Evolutionary conservation across 2,329 filamentous ascomycete genomes (phyloP).

Genomic region (Phoma sp.): DNA sequence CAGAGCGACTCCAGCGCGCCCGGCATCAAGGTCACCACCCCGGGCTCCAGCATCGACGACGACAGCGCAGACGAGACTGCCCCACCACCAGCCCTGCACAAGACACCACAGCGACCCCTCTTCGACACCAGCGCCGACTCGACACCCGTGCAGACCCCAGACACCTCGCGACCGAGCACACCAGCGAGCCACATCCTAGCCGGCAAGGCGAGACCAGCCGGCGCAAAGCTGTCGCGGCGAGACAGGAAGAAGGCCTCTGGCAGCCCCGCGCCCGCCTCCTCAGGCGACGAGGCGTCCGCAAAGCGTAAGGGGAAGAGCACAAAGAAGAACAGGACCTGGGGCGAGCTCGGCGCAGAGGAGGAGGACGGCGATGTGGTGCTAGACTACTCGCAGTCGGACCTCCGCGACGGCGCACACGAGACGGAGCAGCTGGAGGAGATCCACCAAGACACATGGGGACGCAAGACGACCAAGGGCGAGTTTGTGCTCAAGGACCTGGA

Average conservation of each 20-base stretch:
- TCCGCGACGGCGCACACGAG: conserved; percentile 55
- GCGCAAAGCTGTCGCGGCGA: conserved; percentile 78
- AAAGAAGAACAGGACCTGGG: conserved; percentile 93
- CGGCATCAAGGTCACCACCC: conserved; percentile 53
- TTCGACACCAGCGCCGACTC: conserved; percentile 67
- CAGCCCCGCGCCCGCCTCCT: conserved; percentile 70
- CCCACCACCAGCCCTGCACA: conserved; percentile 59
- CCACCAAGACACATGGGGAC: conserved; percentile 82
- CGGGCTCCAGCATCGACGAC: conserved; percentile 58
- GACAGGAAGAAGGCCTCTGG: conserved; percentile 71
- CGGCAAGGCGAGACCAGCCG: conserved; percentile 72
- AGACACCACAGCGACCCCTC: conserved; percentile 41
- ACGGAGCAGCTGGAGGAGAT: conserved; percentile 73
- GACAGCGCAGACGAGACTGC: conserved; percentile 58
- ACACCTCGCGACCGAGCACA: conserved; percentile 79
- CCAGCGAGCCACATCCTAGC: conserved; percentile 74
- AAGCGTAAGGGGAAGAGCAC: conserved; percentile 65
- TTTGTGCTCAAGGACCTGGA: conserved; percentile 93
- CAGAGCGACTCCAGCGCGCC: conserved; percentile 50
- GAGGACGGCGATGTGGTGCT: conserved; percentile 77
- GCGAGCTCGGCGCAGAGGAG: conserved; percentile 88
- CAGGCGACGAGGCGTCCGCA: conserved; percentile 77
- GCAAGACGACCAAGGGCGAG: conserved; percentile 82
- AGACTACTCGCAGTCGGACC: conserved; percentile 81
- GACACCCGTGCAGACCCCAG: conserved; percentile 73